Base-by-base conservation (phyloP, 2,329 filamentous ascomycete genomes). In the Mycosphaerella sp. region DNA sequence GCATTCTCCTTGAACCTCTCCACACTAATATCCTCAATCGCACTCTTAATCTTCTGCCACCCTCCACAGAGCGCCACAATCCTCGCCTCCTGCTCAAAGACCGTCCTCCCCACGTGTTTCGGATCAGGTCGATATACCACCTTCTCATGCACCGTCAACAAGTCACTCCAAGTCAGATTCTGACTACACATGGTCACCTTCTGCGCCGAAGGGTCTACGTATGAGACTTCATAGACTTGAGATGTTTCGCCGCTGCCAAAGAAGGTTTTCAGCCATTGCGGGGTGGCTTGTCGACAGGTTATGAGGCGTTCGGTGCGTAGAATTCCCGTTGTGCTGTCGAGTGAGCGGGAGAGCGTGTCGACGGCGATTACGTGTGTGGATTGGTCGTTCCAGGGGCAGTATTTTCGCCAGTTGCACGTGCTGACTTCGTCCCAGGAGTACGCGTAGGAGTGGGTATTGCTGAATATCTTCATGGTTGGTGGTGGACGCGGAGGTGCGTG, bases 381-480 rank as follows among this genome's bases (percentile, higher is more conserved):
- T 74, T 95, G 93, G 71, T 96, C 87, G 76, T 98, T 98, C 62
- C 93, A 97, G 16, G 91, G 91, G 66, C 89, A 94, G 74, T 98
- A 98, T 72, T 98, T 98, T 63, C 84, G 86, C 93, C 93, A 98
- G 79, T 98, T 98, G 68, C 87, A 89, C 12, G 89, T 89, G 21
- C 89, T 95, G 32, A 98, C 93, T 71, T 97, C 91, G 66, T 95
- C 89, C 93, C 93, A 98, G 41, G 91, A 95, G 78, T 98, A 98
- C 75, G 95, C 80, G 74, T 94, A 98, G 55, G 89, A 89, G 72
- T 89, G 87, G 35, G 78, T 77, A 66, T 89, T 94, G 62, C 88
- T 87, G 67, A 97, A 97, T 73, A 97, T 87, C 79, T 94, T 95
- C 93, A 98, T 97, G n/a, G 43, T 59, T 18, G 36, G 34, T 27